Evolutionary conservation across 805 yeast species (phyloP), one percentile per base, ranked within the genome.

Genomic region (Saccharomyces jurei): DNA sequence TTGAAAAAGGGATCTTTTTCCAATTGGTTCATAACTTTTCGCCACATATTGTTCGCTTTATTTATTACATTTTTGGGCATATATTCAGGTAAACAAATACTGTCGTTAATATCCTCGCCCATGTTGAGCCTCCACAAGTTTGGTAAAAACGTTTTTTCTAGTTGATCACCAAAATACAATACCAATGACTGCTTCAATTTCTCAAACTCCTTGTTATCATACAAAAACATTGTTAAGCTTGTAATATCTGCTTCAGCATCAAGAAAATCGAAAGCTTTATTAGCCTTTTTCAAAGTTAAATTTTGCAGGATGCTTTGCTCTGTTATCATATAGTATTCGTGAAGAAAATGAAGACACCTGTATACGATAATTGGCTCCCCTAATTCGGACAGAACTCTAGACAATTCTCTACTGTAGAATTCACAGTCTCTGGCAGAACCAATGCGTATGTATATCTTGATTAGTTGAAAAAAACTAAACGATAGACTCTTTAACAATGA

Each of bases 391-490:
- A 76, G 63, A 11, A 81, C 62, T 36, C 70, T 72, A 5, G 69
- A 66, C 41, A 80, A 71, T 59, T 86, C 91, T 5, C 71, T 71
- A 2, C 76, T 58, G 66, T 77, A 85, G 62, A 75, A 82, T 2
- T 77, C 75, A 49, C 83, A 76, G 53, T 86, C 89, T 57, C 80
- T 81, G 0, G 82, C 70, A 2, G 83, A 62, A 0, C 91, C 90
- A 41, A 81, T 63, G 41, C 74, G 77, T 14, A 74, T 67, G 52
- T 76, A 72, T 0, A 72, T 61, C 3, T 71, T 65, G 25, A 82
- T 68, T 27, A 81, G 66, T 2, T 54, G 53, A 6, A 69, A 65
- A 58, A 80, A 81, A 2, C 79, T 59, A 4, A 65, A 60, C 11
- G 74, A 61, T 32, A 82, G 62, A 13, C 64, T 58, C 1, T 54